Evolutionary conservation across 352 stramenopile species (phyloP).

Genomic region (Pythium phragmitis): DNA sequence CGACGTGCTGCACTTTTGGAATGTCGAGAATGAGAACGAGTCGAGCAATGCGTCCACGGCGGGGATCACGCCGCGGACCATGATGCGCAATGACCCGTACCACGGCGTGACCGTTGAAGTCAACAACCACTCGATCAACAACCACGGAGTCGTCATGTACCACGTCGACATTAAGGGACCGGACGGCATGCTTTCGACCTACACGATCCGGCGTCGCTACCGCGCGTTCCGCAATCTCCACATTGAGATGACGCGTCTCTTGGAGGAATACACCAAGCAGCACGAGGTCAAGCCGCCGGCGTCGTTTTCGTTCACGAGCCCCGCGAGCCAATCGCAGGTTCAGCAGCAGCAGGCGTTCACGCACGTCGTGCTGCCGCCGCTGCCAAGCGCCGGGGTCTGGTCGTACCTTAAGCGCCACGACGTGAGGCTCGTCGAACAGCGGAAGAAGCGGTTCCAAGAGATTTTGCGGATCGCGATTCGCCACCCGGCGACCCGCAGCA

Average conservation of each 20-base stretch:
- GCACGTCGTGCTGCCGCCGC: conserved; percentile 28
- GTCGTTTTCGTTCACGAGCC: conserved; percentile 31
- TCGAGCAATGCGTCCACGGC: conserved; percentile 24
- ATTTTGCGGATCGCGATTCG: conserved; percentile 77
- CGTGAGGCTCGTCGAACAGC: conserved; percentile 72
- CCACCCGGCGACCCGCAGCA: conserved; percentile 67
- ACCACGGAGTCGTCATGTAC: conserved; percentile 77
- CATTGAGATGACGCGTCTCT: conserved; percentile 56
- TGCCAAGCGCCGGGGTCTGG: conserved; percentile 78
- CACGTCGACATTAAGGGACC: conserved; percentile 86
- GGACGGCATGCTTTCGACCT: conserved; percentile 71
- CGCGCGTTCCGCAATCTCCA: conserved; percentile 80
- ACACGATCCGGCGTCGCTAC: conserved; percentile 84
- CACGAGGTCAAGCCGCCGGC: conserved; percentile 13
- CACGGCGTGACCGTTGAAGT: conserved; percentile 58
- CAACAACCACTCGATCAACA: conserved; percentile 55
- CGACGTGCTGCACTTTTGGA: conserved; percentile 61
- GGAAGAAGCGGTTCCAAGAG: conserved; percentile 80
- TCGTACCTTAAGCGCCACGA: conserved; percentile 84
- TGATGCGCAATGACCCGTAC: conserved; percentile 49
- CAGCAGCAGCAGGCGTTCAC: conserved; percentile 34
- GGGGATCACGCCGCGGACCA: conserved; percentile 33
- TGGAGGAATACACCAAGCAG: conserved; percentile 36
- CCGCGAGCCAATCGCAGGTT: conserved; percentile 28
- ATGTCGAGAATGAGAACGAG: conserved; percentile 39